Evolutionary conservation across 768 basidiomycete species (phyloP), one percentile per base, ranked within the genome.

Genomic region (Termitomyces sp.): DNA sequence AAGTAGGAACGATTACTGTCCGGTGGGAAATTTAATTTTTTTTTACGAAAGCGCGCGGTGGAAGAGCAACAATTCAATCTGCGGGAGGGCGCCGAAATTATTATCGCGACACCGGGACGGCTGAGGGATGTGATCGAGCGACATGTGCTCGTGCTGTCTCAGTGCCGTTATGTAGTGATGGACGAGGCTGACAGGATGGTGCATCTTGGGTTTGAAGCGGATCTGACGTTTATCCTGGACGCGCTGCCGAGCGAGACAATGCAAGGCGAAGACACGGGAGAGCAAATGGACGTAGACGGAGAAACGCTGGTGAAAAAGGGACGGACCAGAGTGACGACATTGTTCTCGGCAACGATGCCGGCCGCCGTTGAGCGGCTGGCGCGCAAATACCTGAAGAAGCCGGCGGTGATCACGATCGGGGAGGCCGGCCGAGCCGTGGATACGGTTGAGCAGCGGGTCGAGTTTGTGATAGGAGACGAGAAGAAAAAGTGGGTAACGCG

Each of bases 181-280:
- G 97, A 99, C 70, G 97, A 99, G 78, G 97, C 97, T 16, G 97
- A 99, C 71, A 85, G 97, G 52, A 98, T 99, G 97, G 95, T 99
- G 60, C 87, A 95, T 67, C 85, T 98, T 31, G 97, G 97, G 16
- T 99, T 99, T 69, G 97, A 99, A 72, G 84, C 82, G 16, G 95
- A 97, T 69, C 75, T 99, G 47, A 93, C 90, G 26, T 97, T 92
- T 71, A 98, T 99, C 65, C 75, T 99, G 60, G 96, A 98, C 73
- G 83, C 92, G 57, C 80, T 98, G 59, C 97, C 96, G 15, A 79
- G 82, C 3, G 92, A 91, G 57, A 84, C 90, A 49, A 86, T 97
- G 82, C 85, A 90, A 64, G 94, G 94, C 5, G 94, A 94, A 62
- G 90, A 90, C 59, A 71, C 75, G 55, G 83, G 84, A 26, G 84